These are phyloP conservation scores for Hypoxylon trugodes DNA, from an alignment of 495 filamentous ascomycete genomes.

Conservation along the genomic window DNA sequence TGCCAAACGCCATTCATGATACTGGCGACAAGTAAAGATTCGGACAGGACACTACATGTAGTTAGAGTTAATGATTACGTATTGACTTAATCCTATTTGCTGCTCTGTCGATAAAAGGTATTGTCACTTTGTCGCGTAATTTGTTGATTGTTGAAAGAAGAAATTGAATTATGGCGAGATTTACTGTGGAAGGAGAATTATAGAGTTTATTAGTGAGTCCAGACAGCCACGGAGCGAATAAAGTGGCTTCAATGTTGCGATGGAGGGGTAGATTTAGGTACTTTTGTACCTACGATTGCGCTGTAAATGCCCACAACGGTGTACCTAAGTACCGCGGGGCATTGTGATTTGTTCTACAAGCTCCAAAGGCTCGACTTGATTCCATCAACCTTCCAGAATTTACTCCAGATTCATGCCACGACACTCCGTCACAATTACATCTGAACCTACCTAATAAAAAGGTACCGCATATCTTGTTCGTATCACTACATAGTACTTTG, in stretches of 20 bases:
- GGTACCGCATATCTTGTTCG: background rate
- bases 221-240: no score
- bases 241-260: no score
- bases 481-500: background rate
- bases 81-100: background rate
- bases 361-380: conserved; percentile 31
- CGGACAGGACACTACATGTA: conserved; percentile 2
- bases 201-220: no score
- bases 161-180: no score
- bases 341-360: conserved; percentile 10
- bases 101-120: no score
- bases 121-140: no score
- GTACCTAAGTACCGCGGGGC: conserved; percentile 14
- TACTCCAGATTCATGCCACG: conserved; percentile 29
- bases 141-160: no score
- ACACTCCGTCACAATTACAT: conserved; percentile 44
- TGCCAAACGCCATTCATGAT: conserved; percentile 21
- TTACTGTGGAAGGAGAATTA: background rate
- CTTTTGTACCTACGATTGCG: background rate
- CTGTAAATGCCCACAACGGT: background rate
- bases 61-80: no score
- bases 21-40: conserved; percentile 20
- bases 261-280: no score
- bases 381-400: conserved; percentile 27
- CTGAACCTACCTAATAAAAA: background rate